Percentiles rank a stretch among this genome's conserved stretches.
Conservation (phyloP, 768 basidiomycete genomes). For the Tricholoma flavovirens region DNA sequence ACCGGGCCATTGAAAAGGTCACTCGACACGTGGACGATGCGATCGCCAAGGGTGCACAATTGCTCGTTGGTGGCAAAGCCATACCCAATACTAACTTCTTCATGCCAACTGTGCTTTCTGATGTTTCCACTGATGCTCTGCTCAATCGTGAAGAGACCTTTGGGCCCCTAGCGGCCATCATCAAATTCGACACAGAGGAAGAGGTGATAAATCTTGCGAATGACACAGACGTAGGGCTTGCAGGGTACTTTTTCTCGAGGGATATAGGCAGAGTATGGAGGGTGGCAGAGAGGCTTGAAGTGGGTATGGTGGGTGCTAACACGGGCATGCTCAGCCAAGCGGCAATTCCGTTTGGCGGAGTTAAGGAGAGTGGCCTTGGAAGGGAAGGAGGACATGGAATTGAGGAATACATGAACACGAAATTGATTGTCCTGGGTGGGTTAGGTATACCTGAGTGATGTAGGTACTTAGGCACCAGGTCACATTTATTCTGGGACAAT, state of each 20-base stretch:
- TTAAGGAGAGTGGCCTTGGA: slow-evolving; percentile 83
- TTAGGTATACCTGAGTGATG: slow-evolving; percentile 24
- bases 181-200: slow-evolving; percentile 90
- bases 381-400: slow-evolving; percentile 89
- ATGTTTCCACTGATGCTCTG: slow-evolving; percentile 66
- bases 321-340: slow-evolving; percentile 77
- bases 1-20: slow-evolving; percentile 81
- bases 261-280: slow-evolving; percentile 91
- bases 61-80: slow-evolving; percentile 84
- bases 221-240: slow-evolving; percentile 74
- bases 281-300: slow-evolving; percentile 90
- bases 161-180: slow-evolving; percentile 83
- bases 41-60: slow-evolving; percentile 73
- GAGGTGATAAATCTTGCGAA: slow-evolving; percentile 88
- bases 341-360: slow-evolving; percentile 81
- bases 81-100: slow-evolving; percentile 63
- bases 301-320: slow-evolving; percentile 87
- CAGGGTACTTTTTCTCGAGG: slow-evolving; percentile 87
- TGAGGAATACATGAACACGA: slow-evolving; percentile 80
- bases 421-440: slow-evolving; percentile 78
- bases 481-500: too few relatives aligned
- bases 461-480: too few relatives aligned
- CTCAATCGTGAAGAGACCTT: slow-evolving; percentile 89
- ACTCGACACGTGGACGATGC: slow-evolving; percentile 85
- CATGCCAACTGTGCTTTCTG: slow-evolving; percentile 81